Evolutionary conservation across 2,329 filamentous ascomycete species (phyloP).

Genomic region (Cordyceps cicadae): DNA sequence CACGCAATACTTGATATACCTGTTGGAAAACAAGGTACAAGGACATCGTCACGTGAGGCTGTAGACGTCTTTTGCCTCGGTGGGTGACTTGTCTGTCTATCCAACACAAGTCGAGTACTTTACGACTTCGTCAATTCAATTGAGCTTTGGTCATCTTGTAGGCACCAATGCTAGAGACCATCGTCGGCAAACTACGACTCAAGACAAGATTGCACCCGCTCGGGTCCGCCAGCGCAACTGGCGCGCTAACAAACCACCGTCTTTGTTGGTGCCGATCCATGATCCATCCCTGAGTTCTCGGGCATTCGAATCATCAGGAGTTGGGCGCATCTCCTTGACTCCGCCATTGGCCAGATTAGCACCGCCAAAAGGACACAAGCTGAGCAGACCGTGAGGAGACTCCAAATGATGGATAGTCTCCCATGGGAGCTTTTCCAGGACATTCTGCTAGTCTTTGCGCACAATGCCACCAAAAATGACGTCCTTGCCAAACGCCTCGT

Average conservation of each 20-base stretch:
- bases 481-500: slow-evolving; percentile 39
- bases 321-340: neutral
- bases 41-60: neutral
- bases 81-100: too few relatives aligned
- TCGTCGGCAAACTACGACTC: neutral
- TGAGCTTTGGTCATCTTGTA: neutral
- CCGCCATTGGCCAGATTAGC: neutral
- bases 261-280: neutral
- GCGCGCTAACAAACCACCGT: neutral
- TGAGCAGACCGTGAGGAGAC: neutral
- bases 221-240: neutral
- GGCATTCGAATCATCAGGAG: neutral
- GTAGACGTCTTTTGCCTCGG: neutral
- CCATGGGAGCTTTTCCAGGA: slow-evolving; percentile 39
- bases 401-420: slow-evolving; percentile 33
- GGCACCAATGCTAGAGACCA: neutral
- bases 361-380: neutral
- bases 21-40: neutral
- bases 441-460: slow-evolving; percentile 36
- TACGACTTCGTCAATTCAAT: neutral
- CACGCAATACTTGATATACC: neutral
- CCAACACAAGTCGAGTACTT: neutral
- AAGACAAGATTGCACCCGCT: neutral
- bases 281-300: neutral
- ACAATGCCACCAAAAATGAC: slow-evolving; percentile 34